Evolutionary conservation across 192 early-diverging fungal genomes (phyloP).

Genomic region (Dispira parvispora): DNA sequence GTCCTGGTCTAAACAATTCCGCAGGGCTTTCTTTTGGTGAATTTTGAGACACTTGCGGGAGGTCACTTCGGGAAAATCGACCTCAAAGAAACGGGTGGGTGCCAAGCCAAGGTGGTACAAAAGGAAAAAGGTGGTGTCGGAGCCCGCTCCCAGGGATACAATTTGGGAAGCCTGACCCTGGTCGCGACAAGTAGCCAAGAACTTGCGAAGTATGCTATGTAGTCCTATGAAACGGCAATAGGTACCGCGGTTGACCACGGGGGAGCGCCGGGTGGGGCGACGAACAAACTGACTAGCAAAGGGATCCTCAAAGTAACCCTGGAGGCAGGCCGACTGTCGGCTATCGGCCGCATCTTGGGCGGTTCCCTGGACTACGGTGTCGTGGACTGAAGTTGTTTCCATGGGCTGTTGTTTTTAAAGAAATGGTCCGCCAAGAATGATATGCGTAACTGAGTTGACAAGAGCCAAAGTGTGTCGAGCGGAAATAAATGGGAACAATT

Average conservation of each 20-base stretch:
- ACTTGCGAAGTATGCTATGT: constrained; percentile 44
- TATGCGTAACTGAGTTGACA: too few relatives aligned
- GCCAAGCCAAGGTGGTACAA: neutral
- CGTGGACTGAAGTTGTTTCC: constrained; percentile 14
- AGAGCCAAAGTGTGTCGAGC: too few relatives aligned
- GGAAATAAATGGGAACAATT: too few relatives aligned
- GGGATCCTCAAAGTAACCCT: constrained; percentile 70
- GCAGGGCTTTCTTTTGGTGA: constrained; percentile 25
- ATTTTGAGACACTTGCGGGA: constrained; percentile 57
- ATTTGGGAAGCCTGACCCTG: constrained; percentile 35
- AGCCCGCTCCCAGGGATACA: constrained; percentile 76
- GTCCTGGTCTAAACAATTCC: constrained; percentile 17
- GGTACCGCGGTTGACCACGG: constrained; percentile 89
- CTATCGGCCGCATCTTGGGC: constrained; percentile 81
- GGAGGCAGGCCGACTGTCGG: constrained; percentile 65
- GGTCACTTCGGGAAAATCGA: constrained; percentile 84
- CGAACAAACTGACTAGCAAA: constrained; percentile 70
- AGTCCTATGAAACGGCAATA: constrained; percentile 56
- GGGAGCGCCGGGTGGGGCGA: constrained; percentile 53
- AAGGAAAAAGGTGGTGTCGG: constrained; percentile 56
- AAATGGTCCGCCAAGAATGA: too few relatives aligned
- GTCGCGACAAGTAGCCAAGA: constrained; percentile 23
- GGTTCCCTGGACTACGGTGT: constrained; percentile 68
- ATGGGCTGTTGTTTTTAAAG: too few relatives aligned
- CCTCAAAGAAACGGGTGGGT: constrained; percentile 55